A percentile compares a stretch with the other conserved stretches of the same genome.
Evolutionary conservation across 2,329 filamentous ascomycete species (phyloP).

Genomic region (Domatiomyces catenatus): DNA sequence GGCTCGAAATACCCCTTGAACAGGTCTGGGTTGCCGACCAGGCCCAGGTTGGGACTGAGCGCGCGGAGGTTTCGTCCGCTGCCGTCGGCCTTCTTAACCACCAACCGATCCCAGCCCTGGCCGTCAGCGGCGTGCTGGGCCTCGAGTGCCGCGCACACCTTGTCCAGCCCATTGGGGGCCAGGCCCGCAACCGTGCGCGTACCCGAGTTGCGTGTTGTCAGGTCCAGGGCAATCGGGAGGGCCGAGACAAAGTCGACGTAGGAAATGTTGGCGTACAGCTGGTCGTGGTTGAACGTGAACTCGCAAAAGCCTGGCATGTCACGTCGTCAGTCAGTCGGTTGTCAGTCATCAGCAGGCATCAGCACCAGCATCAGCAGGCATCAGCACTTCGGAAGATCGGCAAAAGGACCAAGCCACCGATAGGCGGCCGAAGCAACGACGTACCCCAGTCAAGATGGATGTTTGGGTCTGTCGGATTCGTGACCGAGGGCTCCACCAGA

Average conservation of each 20-base stretch:
- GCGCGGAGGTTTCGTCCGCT: slow-evolving; percentile 27
- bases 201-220: slow-evolving; percentile 29
- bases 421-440: too few relatives aligned
- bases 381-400: too few relatives aligned
- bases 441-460: slow-evolving; percentile 42
- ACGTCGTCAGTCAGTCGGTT: too few relatives aligned
- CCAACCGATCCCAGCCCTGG: slow-evolving; percentile 46
- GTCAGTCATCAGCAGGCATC: background rate
- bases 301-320: slow-evolving; percentile 48
- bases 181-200: slow-evolving; percentile 44
- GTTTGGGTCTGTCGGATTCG: slow-evolving; percentile 49
- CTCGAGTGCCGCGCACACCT: slow-evolving; percentile 38
- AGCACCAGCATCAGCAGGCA: background rate
- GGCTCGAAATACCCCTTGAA: slow-evolving; percentile 38
- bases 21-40: slow-evolving; percentile 27
- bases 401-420: too few relatives aligned
- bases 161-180: slow-evolving; percentile 39
- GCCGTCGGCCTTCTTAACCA: slow-evolving; percentile 29
- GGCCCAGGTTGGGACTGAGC: slow-evolving; percentile 30
- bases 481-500: slow-evolving; percentile 59
- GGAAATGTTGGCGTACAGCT: slow-evolving; percentile 54
- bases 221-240: slow-evolving; percentile 44
- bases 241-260: slow-evolving; percentile 60
- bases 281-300: slow-evolving; percentile 46
- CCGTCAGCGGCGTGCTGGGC: slow-evolving; percentile 42